Conservation (phyloP, 2,329 filamentous ascomycete genomes). For the Bisporella sp. region DNA sequence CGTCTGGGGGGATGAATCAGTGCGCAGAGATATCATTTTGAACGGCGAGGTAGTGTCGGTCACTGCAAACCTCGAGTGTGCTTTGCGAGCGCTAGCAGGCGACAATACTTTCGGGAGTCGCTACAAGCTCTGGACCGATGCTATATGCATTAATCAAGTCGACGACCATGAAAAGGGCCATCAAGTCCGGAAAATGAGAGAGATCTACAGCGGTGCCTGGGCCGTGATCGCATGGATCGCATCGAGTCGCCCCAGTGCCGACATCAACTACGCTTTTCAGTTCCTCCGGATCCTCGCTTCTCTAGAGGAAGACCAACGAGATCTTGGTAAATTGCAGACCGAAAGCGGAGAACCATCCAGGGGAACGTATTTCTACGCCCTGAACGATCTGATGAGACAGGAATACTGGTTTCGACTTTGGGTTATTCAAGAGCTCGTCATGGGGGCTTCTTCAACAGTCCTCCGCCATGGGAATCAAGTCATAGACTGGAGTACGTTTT, state of each 20-base stretch:
- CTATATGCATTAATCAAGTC: background rate
- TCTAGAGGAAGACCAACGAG: background rate
- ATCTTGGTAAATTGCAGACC: background rate
- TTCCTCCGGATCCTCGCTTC: conserved; percentile 1
- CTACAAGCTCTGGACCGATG: conserved; percentile 1
- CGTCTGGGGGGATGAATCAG: conserved; percentile 6
- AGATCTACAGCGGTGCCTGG: conserved; percentile 1
- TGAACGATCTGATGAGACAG: background rate
- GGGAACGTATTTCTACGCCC: background rate
- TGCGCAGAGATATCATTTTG: conserved; percentile 1
- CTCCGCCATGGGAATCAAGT: background rate
- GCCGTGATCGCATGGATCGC: background rate
- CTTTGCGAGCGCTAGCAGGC: conserved; percentile 1
- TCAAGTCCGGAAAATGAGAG: background rate
- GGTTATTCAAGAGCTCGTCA: background rate
- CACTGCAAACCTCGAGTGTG: conserved; percentile 5
- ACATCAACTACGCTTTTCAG: background rate
- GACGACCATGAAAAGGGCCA: background rate
- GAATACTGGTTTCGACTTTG: background rate
- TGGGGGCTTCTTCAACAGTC: background rate
- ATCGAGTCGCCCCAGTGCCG: background rate
- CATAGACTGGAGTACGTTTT: background rate
- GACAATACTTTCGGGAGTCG: background rate
- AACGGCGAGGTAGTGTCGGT: conserved; percentile 3
- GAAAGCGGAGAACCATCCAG: background rate